Conservation (phyloP, 306 rosid species). For the Fragaria ananassa region DNA sequence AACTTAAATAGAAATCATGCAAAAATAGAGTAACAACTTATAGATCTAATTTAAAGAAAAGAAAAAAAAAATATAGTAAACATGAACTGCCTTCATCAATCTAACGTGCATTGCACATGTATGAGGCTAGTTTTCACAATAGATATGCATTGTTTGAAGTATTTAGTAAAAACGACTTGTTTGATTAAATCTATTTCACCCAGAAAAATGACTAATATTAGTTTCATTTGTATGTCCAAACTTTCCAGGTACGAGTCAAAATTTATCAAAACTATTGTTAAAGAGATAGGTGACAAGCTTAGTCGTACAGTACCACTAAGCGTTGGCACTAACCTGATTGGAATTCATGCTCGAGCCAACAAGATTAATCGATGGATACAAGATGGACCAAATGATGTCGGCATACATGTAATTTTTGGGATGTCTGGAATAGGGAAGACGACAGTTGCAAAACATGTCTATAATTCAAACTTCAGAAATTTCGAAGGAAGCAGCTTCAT, state of each 20-base stretch:
- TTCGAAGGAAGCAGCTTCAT: conserved; percentile 12
- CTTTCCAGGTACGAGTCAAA: neutral
- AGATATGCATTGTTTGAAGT: no score
- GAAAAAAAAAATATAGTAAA: no score
- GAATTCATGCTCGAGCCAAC: neutral
- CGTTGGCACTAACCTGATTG: neutral
- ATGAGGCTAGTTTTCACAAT: no score
- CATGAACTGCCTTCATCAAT: no score
- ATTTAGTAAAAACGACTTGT: no score
- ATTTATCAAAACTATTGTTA: neutral
- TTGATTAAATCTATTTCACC: no score
- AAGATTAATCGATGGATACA: neutral
- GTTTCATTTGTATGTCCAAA: neutral
- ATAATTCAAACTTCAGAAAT: neutral
- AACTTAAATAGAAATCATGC: no score
- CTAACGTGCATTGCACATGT: no score
- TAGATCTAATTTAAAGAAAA: no score
- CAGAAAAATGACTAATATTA: neutral
- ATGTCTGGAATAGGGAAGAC: conserved; percentile 15
- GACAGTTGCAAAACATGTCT: neutral
- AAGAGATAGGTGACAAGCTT: neutral
- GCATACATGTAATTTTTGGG: neutral
- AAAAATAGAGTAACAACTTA: no score
- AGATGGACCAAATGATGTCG: neutral
- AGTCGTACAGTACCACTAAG: neutral